Percentiles rank a stretch among this genome's conserved stretches.
phyloP scores from a whole-genome alignment of 257 asterid genomes.

The Linaria vulgaris region DNA sequence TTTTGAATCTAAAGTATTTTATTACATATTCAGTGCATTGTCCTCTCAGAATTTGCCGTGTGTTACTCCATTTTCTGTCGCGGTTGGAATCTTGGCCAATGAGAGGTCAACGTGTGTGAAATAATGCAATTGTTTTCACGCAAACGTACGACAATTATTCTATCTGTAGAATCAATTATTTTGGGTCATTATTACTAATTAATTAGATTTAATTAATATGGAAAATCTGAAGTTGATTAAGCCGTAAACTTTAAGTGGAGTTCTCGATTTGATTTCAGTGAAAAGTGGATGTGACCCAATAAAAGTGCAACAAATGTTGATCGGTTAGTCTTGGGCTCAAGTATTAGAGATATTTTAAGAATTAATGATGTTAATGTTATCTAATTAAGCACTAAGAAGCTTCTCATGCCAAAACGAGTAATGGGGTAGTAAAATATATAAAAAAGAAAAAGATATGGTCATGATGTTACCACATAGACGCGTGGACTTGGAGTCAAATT shows the following conservation, averaged over 20 bases:
- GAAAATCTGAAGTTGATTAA: not conserved
- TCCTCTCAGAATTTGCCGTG: slow-evolving; percentile 37
- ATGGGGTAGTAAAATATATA: slow-evolving; percentile 38
- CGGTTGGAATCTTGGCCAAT: slow-evolving; percentile 33
- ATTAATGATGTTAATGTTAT: slow-evolving; percentile 24
- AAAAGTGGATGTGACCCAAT: slow-evolving; percentile 42
- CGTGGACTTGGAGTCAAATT: slow-evolving; percentile 36
- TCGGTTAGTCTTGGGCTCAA: slow-evolving; percentile 17
- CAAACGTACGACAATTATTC: slow-evolving; percentile 16
- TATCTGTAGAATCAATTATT: not conserved
- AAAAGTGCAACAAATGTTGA: slow-evolving; percentile 35
- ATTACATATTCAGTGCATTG: slow-evolving; percentile 21
- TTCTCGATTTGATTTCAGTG: slow-evolving; percentile 31
- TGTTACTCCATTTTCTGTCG: slow-evolving; percentile 29
- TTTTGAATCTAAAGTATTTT: slow-evolving; percentile 23
- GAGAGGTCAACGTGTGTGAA: slow-evolving; percentile 31
- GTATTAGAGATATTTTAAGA: slow-evolving; percentile 10
- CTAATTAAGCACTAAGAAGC: slow-evolving; percentile 40
- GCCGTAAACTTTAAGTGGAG: slow-evolving; percentile 33
- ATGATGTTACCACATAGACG: slow-evolving; percentile 44
- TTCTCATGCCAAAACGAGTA: slow-evolving; percentile 47
- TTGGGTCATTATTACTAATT: too few species aligned
- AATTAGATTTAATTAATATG: too few species aligned
- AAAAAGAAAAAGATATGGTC: slow-evolving; percentile 24
- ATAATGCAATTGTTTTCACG: slow-evolving; percentile 16